These are phyloP conservation scores for Biscutella laevigata DNA, from an alignment of 441 rosid genomes.

Conservation along the genomic window DNA sequence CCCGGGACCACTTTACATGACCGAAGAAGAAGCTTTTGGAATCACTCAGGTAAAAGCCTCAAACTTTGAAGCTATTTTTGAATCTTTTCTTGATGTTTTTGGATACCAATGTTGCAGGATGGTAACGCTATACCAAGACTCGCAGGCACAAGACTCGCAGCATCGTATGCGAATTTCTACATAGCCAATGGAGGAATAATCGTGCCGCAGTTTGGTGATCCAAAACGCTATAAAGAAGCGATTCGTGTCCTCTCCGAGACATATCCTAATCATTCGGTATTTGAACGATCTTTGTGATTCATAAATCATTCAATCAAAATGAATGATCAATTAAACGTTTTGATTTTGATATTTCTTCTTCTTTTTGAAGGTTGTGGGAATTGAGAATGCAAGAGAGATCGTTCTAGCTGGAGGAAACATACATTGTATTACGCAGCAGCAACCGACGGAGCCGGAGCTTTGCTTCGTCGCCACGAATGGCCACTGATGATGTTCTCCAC, in stretches of 20 bases:
- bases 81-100: not conserved
- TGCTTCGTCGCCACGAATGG: not conserved
- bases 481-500: not conserved
- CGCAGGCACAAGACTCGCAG: slow-evolving; percentile 79
- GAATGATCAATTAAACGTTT: not conserved
- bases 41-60: slow-evolving; percentile 43
- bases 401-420: slow-evolving; percentile 86
- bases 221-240: slow-evolving; percentile 72
- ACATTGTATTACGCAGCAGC: slow-evolving; percentile 93
- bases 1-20: slow-evolving; percentile 82
- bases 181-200: slow-evolving; percentile 76
- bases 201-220: slow-evolving; percentile 75
- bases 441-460: slow-evolving; percentile 43
- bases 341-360: not conserved
- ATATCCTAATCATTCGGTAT: slow-evolving; percentile 60
- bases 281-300: not conserved
- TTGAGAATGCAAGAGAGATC: slow-evolving; percentile 87
- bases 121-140: slow-evolving; percentile 61
- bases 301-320: not conserved
- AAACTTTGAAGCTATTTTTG: not conserved
- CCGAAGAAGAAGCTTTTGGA: slow-evolving; percentile 74
- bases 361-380: slow-evolving; percentile 43
- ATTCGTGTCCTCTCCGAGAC: slow-evolving; percentile 52
- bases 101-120: slow-evolving; percentile 32
- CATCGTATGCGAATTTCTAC: slow-evolving; percentile 80